Evolutionary conservation across 1,139 yeast genomes (phyloP).

Genomic region (Taphrina deformans): DNA sequence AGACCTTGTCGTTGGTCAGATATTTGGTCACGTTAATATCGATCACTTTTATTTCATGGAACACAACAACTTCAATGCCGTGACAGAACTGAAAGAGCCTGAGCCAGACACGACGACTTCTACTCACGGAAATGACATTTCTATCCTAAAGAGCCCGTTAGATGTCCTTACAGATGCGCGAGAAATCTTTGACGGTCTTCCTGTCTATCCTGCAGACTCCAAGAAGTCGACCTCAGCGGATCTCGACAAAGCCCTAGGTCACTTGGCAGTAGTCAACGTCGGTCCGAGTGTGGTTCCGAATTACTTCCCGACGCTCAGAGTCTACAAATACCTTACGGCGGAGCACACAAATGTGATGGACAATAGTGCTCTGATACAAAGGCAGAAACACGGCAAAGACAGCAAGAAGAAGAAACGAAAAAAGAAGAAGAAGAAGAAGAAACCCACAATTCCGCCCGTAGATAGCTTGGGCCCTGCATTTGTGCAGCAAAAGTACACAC

Average conservation of each 20-base stretch:
- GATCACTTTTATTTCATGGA: slow-evolving; percentile 82
- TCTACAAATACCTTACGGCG: slow-evolving; percentile 66
- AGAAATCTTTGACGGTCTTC: slow-evolving; percentile 31
- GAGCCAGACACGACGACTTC: slow-evolving; percentile 13
- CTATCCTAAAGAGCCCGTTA: slow-evolving; percentile 18
- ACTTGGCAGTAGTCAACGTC: slow-evolving; percentile 70
- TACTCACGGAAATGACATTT: not conserved
- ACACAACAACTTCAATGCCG: slow-evolving; percentile 53
- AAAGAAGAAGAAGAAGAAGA: slow-evolving; percentile 41
- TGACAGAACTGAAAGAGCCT: not conserved
- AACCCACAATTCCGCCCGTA: slow-evolving; percentile 45
- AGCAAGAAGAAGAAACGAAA: slow-evolving; percentile 41
- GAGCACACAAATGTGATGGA: slow-evolving; percentile 42
- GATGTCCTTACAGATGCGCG: slow-evolving; percentile 41
- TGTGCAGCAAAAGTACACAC: slow-evolving; percentile 67
- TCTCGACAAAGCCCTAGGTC: slow-evolving; percentile 48
- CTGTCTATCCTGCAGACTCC: slow-evolving; percentile 34
- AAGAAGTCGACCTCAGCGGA: slow-evolving; percentile 19
- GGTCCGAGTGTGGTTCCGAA: slow-evolving; percentile 81
- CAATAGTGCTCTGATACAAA: slow-evolving; percentile 36
- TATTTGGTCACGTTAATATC: slow-evolving; percentile 85
- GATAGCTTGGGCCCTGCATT: slow-evolving; percentile 81
- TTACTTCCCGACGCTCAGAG: slow-evolving; percentile 75
- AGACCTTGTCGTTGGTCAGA: slow-evolving; percentile 77
- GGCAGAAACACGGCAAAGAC: slow-evolving; percentile 37